Conservation (phyloP, 371 early-diverging fungal genomes). For the Choanephora cucurbitarum region DNA sequence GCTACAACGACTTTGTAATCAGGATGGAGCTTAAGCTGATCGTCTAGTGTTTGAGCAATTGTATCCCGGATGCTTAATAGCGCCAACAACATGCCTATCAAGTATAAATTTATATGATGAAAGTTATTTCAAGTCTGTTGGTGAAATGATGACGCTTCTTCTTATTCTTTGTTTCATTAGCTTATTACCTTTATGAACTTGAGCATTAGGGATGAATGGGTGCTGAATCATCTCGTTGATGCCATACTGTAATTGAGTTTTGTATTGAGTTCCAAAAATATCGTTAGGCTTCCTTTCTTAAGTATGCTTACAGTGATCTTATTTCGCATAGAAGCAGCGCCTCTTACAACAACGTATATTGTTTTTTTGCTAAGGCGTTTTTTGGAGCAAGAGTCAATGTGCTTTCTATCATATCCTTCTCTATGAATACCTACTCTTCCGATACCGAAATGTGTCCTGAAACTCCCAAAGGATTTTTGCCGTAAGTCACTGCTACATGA, state of each 20-base stretch:
- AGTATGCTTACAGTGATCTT: constrained; percentile 1
- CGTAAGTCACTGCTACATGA: constrained; percentile 4
- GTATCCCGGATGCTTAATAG: constrained; percentile 2
- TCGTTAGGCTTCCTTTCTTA: background rate
- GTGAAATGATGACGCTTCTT: background rate
- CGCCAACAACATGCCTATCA: background rate
- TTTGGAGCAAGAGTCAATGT: too few relatives aligned
- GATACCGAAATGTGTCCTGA: constrained; percentile 9
- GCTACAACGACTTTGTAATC: background rate
- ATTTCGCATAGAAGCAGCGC: constrained; percentile 5
- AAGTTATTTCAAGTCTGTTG: background rate
- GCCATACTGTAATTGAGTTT: constrained; percentile 1
- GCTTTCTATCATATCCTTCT: too few relatives aligned
- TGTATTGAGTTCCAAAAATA: background rate
- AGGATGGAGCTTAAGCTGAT: constrained; percentile 8
- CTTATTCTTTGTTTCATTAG: background rate
- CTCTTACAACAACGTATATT: constrained; percentile 10
- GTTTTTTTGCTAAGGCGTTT: background rate
- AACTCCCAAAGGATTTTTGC: constrained; percentile 8
- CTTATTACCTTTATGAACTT: constrained; percentile 7
- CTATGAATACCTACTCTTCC: constrained; percentile 1
- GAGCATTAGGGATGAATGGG: constrained; percentile 1
- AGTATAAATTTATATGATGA: background rate
- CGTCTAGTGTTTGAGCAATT: constrained; percentile 3
- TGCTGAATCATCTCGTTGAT: background rate